phyloP scores from a whole-genome alignment of 176 grass and related monocot genomes.

The Thalia dealbata region DNA sequence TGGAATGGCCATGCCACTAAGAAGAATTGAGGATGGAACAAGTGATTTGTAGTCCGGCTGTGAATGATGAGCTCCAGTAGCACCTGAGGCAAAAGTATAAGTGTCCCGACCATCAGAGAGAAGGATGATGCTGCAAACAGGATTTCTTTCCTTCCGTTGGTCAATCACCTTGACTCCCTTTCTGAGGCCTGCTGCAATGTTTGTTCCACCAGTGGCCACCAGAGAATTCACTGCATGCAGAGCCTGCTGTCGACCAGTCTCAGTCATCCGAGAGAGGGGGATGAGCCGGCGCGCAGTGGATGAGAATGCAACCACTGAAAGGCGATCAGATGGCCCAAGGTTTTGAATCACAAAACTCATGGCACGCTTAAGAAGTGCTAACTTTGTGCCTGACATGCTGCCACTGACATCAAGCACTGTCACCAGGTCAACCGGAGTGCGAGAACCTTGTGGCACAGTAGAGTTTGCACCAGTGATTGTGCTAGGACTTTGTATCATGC shows the following conservation, averaged over 20 bases:
- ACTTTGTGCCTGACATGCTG: slow-evolving; percentile 14
- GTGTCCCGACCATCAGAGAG: slow-evolving; percentile 72
- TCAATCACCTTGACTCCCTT: slow-evolving; percentile 29
- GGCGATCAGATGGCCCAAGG: slow-evolving; percentile 13
- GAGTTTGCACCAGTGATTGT: neutral
- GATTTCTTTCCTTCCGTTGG: slow-evolving; percentile 36
- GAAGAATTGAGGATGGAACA: slow-evolving; percentile 15
- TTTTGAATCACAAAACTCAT: slow-evolving; percentile 20
- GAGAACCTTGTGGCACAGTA: neutral
- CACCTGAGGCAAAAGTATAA: slow-evolving; percentile 16
- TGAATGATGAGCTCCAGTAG: neutral
- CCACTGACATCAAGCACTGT: slow-evolving; percentile 14
- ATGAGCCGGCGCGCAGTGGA: slow-evolving; percentile 3
- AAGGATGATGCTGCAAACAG: slow-evolving; percentile 64
- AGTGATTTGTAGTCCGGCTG: slow-evolving; percentile 32
- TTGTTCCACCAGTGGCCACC: slow-evolving; percentile 3
- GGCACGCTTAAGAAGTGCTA: slow-evolving; percentile 16
- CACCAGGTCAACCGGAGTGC: slow-evolving; percentile 10
- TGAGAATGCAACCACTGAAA: slow-evolving; percentile 13
- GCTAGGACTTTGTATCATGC: neutral
- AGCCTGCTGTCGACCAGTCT: slow-evolving; percentile 5
- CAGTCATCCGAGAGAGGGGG: slow-evolving; percentile 6
- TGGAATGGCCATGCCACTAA: neutral
- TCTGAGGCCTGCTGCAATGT: slow-evolving; percentile 7
- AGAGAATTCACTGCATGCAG: slow-evolving; percentile 13